Evolutionary conservation across 1,284 basidiomycete species (phyloP).

Genomic region (Cystobasidium sp.): DNA sequence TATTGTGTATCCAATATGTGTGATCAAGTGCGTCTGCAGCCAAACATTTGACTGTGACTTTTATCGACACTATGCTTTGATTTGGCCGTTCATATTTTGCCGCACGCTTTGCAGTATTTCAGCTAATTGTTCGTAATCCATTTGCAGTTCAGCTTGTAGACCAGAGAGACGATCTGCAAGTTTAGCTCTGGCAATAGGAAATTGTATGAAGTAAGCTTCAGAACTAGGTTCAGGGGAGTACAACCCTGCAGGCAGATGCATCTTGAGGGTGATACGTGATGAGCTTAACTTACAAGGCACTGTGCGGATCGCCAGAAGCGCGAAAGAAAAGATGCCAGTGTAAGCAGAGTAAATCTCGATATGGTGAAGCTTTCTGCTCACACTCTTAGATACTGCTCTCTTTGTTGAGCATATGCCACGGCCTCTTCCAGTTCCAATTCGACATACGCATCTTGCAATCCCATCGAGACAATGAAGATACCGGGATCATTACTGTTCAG

Average conservation of each 20-base stretch:
- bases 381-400: constrained; percentile 37
- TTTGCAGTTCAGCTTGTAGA: constrained; percentile 34
- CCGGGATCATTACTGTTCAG: constrained; percentile 13
- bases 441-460: constrained; percentile 27
- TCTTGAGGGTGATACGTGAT: not conserved
- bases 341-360: not conserved
- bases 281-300: constrained; percentile 2
- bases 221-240: no score
- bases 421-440: constrained; percentile 39
- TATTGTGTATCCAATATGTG: no score
- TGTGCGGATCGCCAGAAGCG: not conserved
- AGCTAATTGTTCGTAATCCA: constrained; percentile 28
- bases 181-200: constrained; percentile 5
- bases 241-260: no score
- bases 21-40: no score
- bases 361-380: not conserved
- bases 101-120: constrained; percentile 28
- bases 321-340: not conserved
- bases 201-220: no score
- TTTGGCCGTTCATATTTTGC: not conserved
- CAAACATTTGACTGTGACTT: not conserved
- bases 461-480: constrained; percentile 33
- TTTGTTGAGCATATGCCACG: constrained; percentile 26
- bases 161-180: constrained; percentile 27
- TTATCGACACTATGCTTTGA: not conserved